Conservation (phyloP, 108 stramenopile species). For the Poteriospumella lacustris region DNA sequence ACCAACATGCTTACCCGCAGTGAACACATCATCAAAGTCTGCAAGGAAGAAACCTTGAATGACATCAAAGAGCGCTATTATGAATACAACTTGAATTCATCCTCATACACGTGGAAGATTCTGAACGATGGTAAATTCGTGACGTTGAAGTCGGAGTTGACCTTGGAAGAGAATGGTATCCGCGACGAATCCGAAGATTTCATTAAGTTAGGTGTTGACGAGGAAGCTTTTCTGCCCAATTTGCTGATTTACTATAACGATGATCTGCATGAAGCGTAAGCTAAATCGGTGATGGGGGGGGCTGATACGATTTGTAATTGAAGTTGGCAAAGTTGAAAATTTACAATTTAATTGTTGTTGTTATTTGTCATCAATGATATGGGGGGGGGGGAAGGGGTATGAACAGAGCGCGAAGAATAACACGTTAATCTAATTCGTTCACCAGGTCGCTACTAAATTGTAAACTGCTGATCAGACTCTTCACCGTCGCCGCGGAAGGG, state of each 20-base stretch:
- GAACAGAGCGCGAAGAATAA: no score
- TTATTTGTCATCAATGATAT: no score
- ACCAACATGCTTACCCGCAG: conserved; percentile 55
- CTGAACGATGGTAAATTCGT: conserved; percentile 45
- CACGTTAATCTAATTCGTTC: no score
- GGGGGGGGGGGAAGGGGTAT: no score
- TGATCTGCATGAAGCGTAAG: conserved; percentile 55
- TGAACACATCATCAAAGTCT: conserved; percentile 47
- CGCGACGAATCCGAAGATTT: conserved; percentile 49
- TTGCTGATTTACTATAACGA: conserved; percentile 62
- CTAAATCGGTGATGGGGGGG: no score
- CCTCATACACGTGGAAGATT: conserved; percentile 61
- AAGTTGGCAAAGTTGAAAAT: no score
- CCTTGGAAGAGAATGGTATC: conserved; percentile 57
- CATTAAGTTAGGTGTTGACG: conserved; percentile 46
- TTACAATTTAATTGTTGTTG: no score
- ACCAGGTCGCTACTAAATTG: no score
- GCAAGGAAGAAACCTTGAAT: conserved; percentile 54
- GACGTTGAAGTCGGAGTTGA: conserved; percentile 48
- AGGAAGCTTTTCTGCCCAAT: conserved; percentile 50
- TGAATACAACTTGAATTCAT: conserved; percentile 56
- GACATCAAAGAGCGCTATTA: conserved; percentile 56
- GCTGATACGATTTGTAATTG: no score
- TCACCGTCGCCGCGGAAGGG: conserved; percentile 38
- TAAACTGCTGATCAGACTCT: no score